Conservation (phyloP, 31 red algal species). For the Odonthalia washingtoniensis region DNA sequence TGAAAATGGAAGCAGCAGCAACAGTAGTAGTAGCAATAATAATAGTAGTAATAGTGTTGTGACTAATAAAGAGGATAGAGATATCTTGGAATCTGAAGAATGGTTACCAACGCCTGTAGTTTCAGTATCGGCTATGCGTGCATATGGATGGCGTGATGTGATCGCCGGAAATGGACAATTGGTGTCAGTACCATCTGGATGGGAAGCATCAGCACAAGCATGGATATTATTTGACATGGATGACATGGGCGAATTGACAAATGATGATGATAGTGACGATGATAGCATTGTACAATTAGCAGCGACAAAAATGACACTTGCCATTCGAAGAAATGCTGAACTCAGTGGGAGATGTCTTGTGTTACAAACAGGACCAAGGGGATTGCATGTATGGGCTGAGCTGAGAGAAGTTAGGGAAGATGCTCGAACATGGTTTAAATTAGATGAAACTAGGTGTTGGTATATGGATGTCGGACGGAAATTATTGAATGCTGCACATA, state of each 20-base stretch:
- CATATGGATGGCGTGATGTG: constrained; percentile 61
- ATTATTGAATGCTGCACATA: constrained; percentile 54
- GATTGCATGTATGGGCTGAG: constrained; percentile 81
- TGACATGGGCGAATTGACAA: constrained; percentile 47
- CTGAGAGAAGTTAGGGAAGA: constrained; percentile 66
- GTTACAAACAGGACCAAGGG: constrained; percentile 66
- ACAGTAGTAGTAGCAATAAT: too few relatives aligned
- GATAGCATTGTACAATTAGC: constrained; percentile 9
- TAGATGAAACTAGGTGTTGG: constrained; percentile 55
- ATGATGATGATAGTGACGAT: not conserved
- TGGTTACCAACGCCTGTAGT: constrained; percentile 60
- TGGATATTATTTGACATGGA: constrained; percentile 86
- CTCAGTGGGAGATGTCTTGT: constrained; percentile 71
- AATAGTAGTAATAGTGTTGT: too few relatives aligned
- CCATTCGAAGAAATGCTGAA: constrained; percentile 57
- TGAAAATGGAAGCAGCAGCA: too few relatives aligned
- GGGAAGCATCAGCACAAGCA: constrained; percentile 69
- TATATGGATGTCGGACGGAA: constrained; percentile 55
- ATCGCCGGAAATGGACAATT: constrained; percentile 19
- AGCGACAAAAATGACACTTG: constrained; percentile 31
- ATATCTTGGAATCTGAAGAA: constrained; percentile 39
- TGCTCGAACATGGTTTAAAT: constrained; percentile 64
- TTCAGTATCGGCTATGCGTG: constrained; percentile 69
- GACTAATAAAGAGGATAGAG: constrained; percentile 6
- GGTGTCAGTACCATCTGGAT: constrained; percentile 62